These are phyloP conservation scores for Talaromyces stipitatus DNA, from an alignment of 495 filamentous ascomycete species.

Conservation along the genomic window DNA sequence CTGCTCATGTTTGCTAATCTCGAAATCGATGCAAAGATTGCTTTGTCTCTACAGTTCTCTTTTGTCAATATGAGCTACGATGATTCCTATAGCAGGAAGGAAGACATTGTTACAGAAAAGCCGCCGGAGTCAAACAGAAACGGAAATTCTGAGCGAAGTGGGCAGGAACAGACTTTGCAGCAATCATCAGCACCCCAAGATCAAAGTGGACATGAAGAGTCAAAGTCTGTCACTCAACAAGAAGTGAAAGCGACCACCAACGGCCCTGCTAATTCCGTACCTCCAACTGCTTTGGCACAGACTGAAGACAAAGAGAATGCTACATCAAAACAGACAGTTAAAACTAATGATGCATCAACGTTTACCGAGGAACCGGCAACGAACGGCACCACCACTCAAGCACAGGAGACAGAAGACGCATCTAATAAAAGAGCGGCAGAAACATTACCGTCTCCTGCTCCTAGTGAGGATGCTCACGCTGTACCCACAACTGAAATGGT, in stretches of 20 bases:
- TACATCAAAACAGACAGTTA: neutral
- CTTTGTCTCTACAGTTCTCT: neutral
- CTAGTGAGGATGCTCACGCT: neutral
- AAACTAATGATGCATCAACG: neutral
- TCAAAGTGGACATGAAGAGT: neutral
- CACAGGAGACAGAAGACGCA: neutral
- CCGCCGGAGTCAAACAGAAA: neutral
- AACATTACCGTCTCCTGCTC: neutral
- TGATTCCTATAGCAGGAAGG: neutral
- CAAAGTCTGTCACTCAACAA: neutral
- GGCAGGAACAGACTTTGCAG: neutral
- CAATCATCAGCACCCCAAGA: neutral
- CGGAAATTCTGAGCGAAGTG: too few relatives aligned
- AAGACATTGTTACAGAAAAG: neutral
- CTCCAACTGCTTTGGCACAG: neutral
- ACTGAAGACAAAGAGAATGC: neutral
- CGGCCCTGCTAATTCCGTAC: neutral
- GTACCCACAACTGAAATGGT: neutral
- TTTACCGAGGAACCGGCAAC: neutral
- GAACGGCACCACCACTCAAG: neutral
- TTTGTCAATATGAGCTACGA: neutral
- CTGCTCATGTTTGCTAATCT: conserved; percentile 1
- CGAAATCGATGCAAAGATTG: neutral
- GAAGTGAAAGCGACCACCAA: neutral
- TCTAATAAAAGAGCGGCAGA: neutral